phyloP scores from a whole-genome alignment of 148 eudicot genomes.

The Dysphania ambrosioides region DNA sequence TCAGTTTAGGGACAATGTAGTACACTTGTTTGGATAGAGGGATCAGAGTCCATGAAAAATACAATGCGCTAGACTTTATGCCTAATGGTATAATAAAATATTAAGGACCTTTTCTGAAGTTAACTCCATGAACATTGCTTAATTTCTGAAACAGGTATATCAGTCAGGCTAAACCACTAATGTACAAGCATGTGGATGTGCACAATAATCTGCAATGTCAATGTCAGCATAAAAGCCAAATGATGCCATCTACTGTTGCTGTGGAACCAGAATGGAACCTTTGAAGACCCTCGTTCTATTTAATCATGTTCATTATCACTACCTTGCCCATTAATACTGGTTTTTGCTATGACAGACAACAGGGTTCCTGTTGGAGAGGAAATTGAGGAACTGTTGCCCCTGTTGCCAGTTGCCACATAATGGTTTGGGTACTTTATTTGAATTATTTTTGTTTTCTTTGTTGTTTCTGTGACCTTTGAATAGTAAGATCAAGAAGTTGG shows the following conservation, averaged over 20 bases:
- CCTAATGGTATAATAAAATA: neutral
- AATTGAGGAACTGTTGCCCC: neutral
- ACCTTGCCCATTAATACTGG: neutral
- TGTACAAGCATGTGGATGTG: conserved; percentile 2
- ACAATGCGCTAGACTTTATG: neutral
- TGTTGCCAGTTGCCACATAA: too few relatives aligned
- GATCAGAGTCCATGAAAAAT: neutral
- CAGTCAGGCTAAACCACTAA: neutral
- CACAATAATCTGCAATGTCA: neutral
- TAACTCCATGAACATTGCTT: neutral
- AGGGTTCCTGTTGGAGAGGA: neutral
- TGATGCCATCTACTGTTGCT: neutral
- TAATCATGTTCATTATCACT: neutral
- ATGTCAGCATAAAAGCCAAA: neutral
- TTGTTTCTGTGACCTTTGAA: too few relatives aligned
- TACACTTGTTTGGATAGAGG: too few relatives aligned
- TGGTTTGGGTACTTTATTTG: too few relatives aligned
- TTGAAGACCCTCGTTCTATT: neutral
- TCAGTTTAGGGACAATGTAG: too few relatives aligned
- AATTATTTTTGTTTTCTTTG: too few relatives aligned
- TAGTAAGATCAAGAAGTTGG: too few relatives aligned
- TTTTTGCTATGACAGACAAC: neutral
- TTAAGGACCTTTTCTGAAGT: too few relatives aligned
- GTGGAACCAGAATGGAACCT: neutral
- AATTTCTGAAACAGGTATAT: neutral